Evolutionary conservation across 345 rosid species (phyloP), one percentile per base, ranked within the genome.

Genomic region (Corchorus capsularis): DNA sequence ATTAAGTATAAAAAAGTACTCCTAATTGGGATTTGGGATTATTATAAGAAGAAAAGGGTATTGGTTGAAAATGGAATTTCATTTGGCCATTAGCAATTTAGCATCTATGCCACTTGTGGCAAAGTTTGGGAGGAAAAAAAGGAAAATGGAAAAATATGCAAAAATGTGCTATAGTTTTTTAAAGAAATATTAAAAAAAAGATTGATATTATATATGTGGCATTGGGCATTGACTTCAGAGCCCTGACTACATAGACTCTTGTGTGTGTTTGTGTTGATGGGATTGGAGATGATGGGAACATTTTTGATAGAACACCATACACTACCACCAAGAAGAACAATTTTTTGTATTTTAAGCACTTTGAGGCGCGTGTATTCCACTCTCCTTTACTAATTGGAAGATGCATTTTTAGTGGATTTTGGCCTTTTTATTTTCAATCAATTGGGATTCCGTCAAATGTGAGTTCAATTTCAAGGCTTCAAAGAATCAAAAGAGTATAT

Each of bases 191-290:
- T 13, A 59, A 20, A 19, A 11, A 20, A 19, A 32, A n/a, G 35
- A 32, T 45, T 8, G 7, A 56, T 16, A 20, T 12, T 15, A 32
- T 17, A n/a, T 54, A 14, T 8, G 0, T 41, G 63, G 55, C 49
- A 35, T 35, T 59, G 41, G 69, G 80, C 85, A 83, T 83, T 83
- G 83, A 87, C 83, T 85, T 83, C 85, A 80, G 86, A 77, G 85
- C 84, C 83, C 75, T 66, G 72, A 66, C 80, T 50, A 6, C 14
- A 20, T 57, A 62, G 35, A 15, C 68, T 19, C n/a, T 37, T 68
- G 55, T 59, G 56, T 59, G 43, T 35, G 4, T 47, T 56, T 63
- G 56, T 55, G 75, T 20, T 76, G 79, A 83, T 81, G 79, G 78
- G 86, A 82, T 81, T 79, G 86, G 69, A 20, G 61, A 74, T 35